A percentile compares a stretch with the other conserved stretches of the same genome.
Evolutionary conservation across 129 eudicot species (phyloP).

Genomic region (Oenanthe sinensis): DNA sequence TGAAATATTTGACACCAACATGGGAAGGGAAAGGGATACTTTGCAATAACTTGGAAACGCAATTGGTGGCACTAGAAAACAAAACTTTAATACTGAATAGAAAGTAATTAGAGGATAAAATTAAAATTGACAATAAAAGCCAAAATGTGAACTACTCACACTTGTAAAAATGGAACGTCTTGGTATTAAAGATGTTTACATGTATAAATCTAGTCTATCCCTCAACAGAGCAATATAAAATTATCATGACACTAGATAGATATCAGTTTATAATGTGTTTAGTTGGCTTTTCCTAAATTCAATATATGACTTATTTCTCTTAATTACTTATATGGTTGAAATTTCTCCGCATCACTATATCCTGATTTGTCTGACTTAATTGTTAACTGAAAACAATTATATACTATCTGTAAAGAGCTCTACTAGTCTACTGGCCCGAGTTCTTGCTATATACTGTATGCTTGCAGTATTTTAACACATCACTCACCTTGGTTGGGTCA

Average conservation of each 20-base stretch:
- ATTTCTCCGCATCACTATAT: not conserved
- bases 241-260: not conserved
- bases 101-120: not conserved
- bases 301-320: not conserved
- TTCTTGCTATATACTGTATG: not conserved
- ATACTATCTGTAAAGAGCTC: not conserved
- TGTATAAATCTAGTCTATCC: not conserved
- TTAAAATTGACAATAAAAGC: not conserved
- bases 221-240: not conserved
- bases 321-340: not conserved
- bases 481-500: conserved; percentile 81
- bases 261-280: not conserved
- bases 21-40: not conserved
- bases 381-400: not conserved
- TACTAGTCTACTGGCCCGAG: not conserved
- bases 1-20: not conserved
- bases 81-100: not conserved
- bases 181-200: not conserved
- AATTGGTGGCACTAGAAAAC: not conserved
- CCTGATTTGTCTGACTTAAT: not conserved
- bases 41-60: not conserved
- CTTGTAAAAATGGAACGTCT: not conserved
- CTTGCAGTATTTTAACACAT: not conserved
- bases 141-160: not conserved
- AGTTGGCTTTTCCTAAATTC: not conserved